A percentile compares a stretch with the other conserved stretches of the same genome.
phyloP scores from a whole-genome alignment of 768 basidiomycete genomes.

The Tulasnella sp. region DNA sequence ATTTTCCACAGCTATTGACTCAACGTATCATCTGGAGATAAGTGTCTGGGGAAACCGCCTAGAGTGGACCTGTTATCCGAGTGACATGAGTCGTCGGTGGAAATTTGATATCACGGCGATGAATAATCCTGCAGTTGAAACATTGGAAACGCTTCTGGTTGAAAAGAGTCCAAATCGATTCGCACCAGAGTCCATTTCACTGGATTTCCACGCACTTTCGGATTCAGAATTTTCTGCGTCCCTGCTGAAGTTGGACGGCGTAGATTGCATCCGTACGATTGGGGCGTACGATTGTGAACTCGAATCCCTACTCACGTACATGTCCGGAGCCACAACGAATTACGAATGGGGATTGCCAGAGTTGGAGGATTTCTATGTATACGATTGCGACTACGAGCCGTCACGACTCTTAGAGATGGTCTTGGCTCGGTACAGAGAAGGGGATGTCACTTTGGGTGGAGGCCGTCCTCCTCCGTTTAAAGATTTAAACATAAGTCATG shows the following conservation, averaged over 20 bases:
- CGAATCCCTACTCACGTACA: not conserved
- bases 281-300: not conserved
- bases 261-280: not conserved
- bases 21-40: too few species aligned
- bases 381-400: not conserved
- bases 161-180: not conserved
- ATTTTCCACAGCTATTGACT: too few species aligned
- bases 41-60: too few species aligned
- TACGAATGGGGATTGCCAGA: not conserved
- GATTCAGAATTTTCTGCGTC: not conserved
- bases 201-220: too few species aligned
- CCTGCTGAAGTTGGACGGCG: not conserved
- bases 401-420: not conserved
- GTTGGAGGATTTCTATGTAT: not conserved
- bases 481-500: not conserved
- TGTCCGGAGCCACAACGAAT: not conserved
- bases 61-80: too few species aligned
- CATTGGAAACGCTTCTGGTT: not conserved
- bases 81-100: too few species aligned
- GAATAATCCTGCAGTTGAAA: too few species aligned
- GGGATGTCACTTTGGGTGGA: too few species aligned
- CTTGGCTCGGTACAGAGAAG: not conserved
- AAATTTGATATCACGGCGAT: too few species aligned
- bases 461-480: not conserved
- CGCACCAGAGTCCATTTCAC: not conserved